phyloP scores from a whole-genome alignment of 2,329 filamentous ascomycete species.

The Alternaria arborescens region DNA sequence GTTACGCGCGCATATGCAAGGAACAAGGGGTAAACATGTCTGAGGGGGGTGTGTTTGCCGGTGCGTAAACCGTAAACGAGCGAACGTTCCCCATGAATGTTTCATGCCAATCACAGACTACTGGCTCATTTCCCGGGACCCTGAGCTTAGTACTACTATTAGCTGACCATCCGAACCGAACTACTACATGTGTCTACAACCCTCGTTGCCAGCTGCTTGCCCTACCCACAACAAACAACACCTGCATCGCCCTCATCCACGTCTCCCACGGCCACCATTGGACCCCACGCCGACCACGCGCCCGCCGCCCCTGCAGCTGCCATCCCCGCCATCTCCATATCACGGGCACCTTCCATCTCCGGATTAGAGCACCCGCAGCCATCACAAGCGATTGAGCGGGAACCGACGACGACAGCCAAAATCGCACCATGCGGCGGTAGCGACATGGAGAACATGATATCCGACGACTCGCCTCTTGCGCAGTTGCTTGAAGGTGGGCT shows the following conservation, averaged over 20 bases:
- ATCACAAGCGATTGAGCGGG: constrained; percentile 23
- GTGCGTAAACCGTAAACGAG: not conserved
- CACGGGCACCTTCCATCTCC: constrained; percentile 15
- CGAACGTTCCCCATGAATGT: constrained; percentile 3
- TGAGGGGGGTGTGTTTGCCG: not conserved
- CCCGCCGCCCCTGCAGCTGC: constrained; percentile 12
- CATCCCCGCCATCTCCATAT: constrained; percentile 16
- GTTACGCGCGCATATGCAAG: constrained; percentile 11
- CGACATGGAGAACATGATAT: constrained; percentile 85
- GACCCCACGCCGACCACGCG: constrained; percentile 15
- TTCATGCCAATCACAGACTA: constrained; percentile 2
- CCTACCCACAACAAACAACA: not conserved
- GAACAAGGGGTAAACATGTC: constrained; percentile 2
- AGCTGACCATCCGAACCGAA: constrained; percentile 16
- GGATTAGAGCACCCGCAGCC: constrained; percentile 12
- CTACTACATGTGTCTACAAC: constrained; percentile 12
- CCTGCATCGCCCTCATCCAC: not conserved
- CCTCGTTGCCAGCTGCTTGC: constrained; percentile 5
- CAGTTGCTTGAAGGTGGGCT: constrained; percentile 79
- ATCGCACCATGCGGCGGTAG: constrained; percentile 42
- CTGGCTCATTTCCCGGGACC: constrained; percentile 27
- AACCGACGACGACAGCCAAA: constrained; percentile 20
- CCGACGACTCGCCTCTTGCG: constrained; percentile 86
- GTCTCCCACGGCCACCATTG: constrained; percentile 9
- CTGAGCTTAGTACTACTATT: constrained; percentile 5